Evolutionary conservation across 306 rosid genomes (phyloP).

Genomic region (Castanospermum australe): DNA sequence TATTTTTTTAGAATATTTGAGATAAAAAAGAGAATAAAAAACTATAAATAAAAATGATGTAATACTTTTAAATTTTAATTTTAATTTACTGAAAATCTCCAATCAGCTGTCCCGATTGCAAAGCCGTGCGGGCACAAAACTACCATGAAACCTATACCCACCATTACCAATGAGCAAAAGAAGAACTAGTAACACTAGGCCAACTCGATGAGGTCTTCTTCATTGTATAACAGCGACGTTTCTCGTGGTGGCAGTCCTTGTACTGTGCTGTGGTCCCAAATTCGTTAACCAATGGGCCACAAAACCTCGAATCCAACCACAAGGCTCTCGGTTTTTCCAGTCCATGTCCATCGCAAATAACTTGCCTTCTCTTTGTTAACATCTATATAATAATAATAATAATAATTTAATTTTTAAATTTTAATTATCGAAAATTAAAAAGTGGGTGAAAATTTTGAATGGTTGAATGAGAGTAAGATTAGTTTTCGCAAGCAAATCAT

Average conservation of each 20-base stretch:
- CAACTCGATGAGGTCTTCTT: neutral
- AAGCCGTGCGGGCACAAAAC: too few relatives aligned
- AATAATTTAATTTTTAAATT: too few relatives aligned
- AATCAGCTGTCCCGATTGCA: too few relatives aligned
- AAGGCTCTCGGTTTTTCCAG: neutral
- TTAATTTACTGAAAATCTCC: too few relatives aligned
- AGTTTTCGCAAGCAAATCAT: neutral
- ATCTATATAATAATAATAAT: too few relatives aligned
- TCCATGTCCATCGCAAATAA: neutral
- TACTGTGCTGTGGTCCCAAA: neutral
- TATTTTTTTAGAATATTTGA: too few relatives aligned
- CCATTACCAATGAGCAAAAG: neutral
- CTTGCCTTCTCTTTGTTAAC: too few relatives aligned
- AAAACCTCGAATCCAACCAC: slow-evolving; percentile 16
- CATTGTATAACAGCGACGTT: neutral
- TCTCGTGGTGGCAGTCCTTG: neutral
- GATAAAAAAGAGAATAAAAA: too few relatives aligned
- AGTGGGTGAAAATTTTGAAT: neutral
- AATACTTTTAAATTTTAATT: too few relatives aligned
- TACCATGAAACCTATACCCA: neutral
- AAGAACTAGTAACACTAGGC: neutral
- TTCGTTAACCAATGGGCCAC: slow-evolving; percentile 10
- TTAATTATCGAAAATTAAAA: too few relatives aligned
- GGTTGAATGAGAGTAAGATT: neutral
- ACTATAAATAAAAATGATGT: too few relatives aligned